phyloP scores from a whole-genome alignment of 2,329 filamentous ascomycete genomes.

The Trichoderma breve region DNA sequence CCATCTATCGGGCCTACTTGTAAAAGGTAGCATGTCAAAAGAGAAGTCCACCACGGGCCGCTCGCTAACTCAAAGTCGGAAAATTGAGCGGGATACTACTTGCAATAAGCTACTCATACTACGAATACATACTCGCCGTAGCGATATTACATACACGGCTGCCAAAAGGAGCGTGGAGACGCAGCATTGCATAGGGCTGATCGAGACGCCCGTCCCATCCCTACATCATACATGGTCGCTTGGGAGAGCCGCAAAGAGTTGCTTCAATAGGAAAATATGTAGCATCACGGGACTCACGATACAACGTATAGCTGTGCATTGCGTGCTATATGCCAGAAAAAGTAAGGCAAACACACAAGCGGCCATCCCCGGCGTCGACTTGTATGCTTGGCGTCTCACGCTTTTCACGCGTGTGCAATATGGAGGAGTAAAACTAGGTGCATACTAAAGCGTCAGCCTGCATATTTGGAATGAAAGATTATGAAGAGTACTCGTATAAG shows the following conservation, averaged over 20 bases:
- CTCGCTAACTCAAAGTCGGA: not conserved
- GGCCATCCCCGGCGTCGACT: not conserved
- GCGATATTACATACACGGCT: not conserved
- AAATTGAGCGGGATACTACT: not conserved
- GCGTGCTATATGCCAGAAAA: not conserved
- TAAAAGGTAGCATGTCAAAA: not conserved
- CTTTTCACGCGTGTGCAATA: not conserved
- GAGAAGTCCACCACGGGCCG: not conserved
- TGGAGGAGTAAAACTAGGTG: not conserved
- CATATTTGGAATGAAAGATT: not conserved
- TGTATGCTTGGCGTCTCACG: not conserved
- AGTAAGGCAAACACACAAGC: not conserved
- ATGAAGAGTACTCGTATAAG: not conserved
- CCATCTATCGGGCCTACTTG: constrained; percentile 4
- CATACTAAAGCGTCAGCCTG: not conserved
- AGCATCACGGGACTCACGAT: not conserved
- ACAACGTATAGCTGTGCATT: not conserved
- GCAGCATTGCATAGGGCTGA: constrained; percentile 18
- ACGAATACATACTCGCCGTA: not conserved
- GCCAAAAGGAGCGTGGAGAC: not conserved
- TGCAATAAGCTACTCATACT: not conserved
- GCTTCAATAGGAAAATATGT: not conserved
- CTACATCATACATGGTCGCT: not conserved
- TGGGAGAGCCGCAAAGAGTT: not conserved
- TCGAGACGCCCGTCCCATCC: not conserved